These are phyloP conservation scores for Dentipellis sp. DNA, from an alignment of 768 basidiomycete species.

Conservation along the genomic window DNA sequence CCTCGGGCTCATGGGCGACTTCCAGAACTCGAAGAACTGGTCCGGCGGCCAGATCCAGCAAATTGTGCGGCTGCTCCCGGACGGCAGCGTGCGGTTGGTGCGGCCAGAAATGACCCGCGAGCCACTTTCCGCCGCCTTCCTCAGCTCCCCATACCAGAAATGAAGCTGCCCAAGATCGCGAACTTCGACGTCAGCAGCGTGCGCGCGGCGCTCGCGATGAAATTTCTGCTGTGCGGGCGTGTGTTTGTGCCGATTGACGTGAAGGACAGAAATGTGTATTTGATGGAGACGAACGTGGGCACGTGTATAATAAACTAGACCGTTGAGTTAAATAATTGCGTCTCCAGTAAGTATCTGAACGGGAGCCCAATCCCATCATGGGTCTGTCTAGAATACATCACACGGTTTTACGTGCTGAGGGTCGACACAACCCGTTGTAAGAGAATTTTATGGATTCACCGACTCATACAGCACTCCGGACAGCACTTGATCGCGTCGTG, in stretches of 20 bases:
- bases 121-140: constrained; percentile 54
- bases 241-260: constrained; percentile 53
- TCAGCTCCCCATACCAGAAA: constrained; percentile 58
- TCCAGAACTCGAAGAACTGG: constrained; percentile 40
- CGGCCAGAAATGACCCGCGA: constrained; percentile 48
- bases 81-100: constrained; percentile 28
- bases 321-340: too few species aligned
- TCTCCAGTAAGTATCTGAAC: too few species aligned
- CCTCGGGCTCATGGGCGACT: constrained; percentile 51
- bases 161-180: constrained; percentile 37
- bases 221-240: constrained; percentile 58
- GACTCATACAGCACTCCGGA: too few species aligned
- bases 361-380: too few species aligned
- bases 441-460: too few species aligned
- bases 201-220: constrained; percentile 29
- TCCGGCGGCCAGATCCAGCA: constrained; percentile 66
- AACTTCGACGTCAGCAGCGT: constrained; percentile 24
- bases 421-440: too few species aligned
- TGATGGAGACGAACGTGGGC: constrained; percentile 52
- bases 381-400: too few species aligned
- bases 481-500: too few species aligned
- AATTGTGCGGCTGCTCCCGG: constrained; percentile 22
- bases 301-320: too few species aligned
- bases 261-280: constrained; percentile 52
- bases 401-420: too few species aligned